These are phyloP conservation scores for Vigna nakashimae DNA, from an alignment of 306 rosid genomes.

Conservation along the genomic window DNA sequence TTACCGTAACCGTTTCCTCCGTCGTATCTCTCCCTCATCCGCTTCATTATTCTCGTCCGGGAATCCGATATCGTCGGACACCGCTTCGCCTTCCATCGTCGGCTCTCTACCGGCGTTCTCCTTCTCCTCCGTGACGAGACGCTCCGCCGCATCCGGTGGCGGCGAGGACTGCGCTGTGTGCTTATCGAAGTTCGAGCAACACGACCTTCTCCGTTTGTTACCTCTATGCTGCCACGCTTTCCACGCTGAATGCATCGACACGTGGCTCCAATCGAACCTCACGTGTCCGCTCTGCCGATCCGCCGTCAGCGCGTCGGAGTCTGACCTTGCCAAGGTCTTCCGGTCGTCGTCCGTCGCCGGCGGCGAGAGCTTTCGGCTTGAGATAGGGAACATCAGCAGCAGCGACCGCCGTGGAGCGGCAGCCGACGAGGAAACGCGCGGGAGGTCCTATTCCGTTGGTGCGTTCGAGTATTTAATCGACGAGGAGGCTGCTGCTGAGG, in stretches of 20 bases:
- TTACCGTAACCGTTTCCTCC: slow-evolving; percentile 48
- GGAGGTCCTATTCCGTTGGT: slow-evolving; percentile 75
- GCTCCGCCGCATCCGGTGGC: background rate
- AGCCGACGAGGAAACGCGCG: slow-evolving; percentile 30
- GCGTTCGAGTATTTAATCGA: slow-evolving; percentile 76
- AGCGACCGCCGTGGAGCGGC: slow-evolving; percentile 46
- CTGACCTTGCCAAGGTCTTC: slow-evolving; percentile 57
- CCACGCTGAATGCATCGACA: slow-evolving; percentile 69
- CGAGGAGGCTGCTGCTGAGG: slow-evolving; percentile 68
- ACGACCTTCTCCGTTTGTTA: slow-evolving; percentile 68
- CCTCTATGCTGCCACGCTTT: slow-evolving; percentile 86
- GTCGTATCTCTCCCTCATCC: slow-evolving; percentile 44
- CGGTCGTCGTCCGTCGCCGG: background rate
- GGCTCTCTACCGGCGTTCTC: slow-evolving; percentile 65
- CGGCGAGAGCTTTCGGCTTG: slow-evolving; percentile 62
- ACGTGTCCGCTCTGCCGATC: slow-evolving; percentile 88
- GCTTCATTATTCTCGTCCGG: slow-evolving; percentile 16
- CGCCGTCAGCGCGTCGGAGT: slow-evolving; percentile 55
- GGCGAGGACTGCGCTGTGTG: slow-evolving; percentile 75
- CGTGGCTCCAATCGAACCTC: slow-evolving; percentile 71
- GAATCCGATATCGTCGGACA: slow-evolving; percentile 56
- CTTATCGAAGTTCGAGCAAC: slow-evolving; percentile 68
- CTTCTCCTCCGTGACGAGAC: slow-evolving; percentile 63
- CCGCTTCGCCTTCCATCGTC: slow-evolving; percentile 10
- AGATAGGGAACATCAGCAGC: slow-evolving; percentile 68